Percentiles rank a stretch among this genome's conserved stretches.
phyloP scores from a whole-genome alignment of 345 rosid species.

The Rubroshorea leprosula region DNA sequence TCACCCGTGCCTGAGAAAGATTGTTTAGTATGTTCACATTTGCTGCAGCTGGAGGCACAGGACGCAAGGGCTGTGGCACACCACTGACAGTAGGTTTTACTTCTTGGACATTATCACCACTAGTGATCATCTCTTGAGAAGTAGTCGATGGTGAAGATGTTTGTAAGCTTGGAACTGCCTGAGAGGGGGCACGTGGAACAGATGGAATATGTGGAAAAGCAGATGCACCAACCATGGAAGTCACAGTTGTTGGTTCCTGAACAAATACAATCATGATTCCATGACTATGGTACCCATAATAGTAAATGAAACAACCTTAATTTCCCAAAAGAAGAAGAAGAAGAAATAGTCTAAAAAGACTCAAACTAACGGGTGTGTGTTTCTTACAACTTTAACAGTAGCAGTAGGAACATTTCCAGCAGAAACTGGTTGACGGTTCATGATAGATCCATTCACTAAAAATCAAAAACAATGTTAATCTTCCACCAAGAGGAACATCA shows the following conservation, averaged over 20 bases:
- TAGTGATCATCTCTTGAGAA: conserved; percentile 68
- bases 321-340: too few species aligned
- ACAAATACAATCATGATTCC: conserved; percentile 13
- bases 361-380: conserved; percentile 8
- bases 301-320: conserved; percentile 10
- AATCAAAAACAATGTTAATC: conserved; percentile 16
- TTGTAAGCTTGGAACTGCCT: conserved; percentile 64
- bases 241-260: conserved; percentile 84
- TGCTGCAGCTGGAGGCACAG: conserved; percentile 69
- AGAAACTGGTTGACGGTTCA: conserved; percentile 62
- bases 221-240: conserved; percentile 64
- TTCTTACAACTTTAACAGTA: conserved; percentile 88
- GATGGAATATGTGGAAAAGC: conserved; percentile 65
- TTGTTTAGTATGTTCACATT: conserved; percentile 87
- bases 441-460: conserved; percentile 61
- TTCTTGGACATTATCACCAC: conserved; percentile 55
- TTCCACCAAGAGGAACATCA: conserved; percentile 13
- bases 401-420: conserved; percentile 68
- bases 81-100: conserved; percentile 72
- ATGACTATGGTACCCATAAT: conserved; percentile 10
- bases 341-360: conserved; percentile 5
- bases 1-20: conserved; percentile 85
- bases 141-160: conserved; percentile 73
- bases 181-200: conserved; percentile 68
- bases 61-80: conserved; percentile 59